Evolutionary conservation across 129 eudicot species (phyloP), one percentile per base, ranked within the genome.

Genomic region (Flaveria trinervia): DNA sequence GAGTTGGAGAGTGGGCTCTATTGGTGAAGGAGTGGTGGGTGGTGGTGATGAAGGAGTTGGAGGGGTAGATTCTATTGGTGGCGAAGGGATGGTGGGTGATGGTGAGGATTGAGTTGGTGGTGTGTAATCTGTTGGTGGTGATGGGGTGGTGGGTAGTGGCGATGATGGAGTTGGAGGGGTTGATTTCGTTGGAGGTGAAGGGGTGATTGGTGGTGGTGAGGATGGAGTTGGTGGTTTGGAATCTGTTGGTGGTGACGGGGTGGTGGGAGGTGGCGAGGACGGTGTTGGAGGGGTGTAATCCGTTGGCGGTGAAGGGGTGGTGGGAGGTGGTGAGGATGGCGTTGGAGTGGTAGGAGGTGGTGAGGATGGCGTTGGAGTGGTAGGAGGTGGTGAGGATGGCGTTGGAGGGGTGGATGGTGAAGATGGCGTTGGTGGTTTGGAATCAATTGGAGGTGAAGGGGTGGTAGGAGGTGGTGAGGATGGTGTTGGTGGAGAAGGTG

Each of bases 21-120:
- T 30, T 33, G 76, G 76, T 17, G 72, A 22, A 59, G 78, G 78
- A 0, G 41, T 60, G 70, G 70, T 60, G 6, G 70, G 70, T 22
- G 60, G 70, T 23, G 60, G 72, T 1, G 72, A 13, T 2, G 72
- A 10, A 5, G 73, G 62, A 3, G 73, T 44, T n/a, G 68, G 48
- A 0, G 33, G 16, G 13, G 43, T 20, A 56, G 68, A 72, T 8
- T 7, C 16, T 17, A 22, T 56, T 20, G 74, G 61, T 49, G 60
- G 74, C 1, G 61, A 69, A 45, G 57, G 73, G 6, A 6, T 46
- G 13, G 18, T 22, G 15, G 73, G 57, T 3, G 56, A n/a, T 44
- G 73, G 73, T 1, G 61, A 33, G 3, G 44, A 43, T 1, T 41
- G 51, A 30, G 69, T 57, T 20, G 65, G 65, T 7, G 65, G 43